Conservation (phyloP, 2,329 filamentous ascomycete genomes). For the Microascus cirrosus region DNA sequence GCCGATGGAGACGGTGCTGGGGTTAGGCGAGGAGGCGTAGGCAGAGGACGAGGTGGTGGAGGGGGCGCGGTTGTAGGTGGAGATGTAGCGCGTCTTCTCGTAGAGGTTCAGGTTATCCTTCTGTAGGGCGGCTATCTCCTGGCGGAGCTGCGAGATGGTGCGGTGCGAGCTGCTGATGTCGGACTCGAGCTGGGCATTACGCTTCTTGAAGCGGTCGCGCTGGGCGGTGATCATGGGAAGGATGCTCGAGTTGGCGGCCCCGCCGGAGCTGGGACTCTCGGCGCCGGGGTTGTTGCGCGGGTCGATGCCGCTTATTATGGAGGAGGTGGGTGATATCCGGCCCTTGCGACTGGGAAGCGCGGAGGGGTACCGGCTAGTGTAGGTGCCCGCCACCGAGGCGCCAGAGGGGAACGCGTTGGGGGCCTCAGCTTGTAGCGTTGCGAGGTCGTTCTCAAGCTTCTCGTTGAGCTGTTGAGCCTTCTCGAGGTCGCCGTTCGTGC, state of each 20-base stretch:
- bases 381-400: conserved; percentile 87
- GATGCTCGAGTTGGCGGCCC: conserved; percentile 51
- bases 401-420: conserved; percentile 78
- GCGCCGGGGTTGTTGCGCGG: conserved; percentile 41
- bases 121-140: conserved; percentile 84
- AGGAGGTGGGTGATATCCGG: conserved; percentile 79
- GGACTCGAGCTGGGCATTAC: conserved; percentile 80
- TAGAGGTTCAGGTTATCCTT: conserved; percentile 95
- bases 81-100: conserved; percentile 95
- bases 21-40: conserved; percentile 63
- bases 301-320: conserved; percentile 96
- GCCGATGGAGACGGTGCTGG: conserved; percentile 55
- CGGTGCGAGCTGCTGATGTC: conserved; percentile 79
- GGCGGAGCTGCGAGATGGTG: conserved; percentile 72
- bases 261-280: conserved; percentile 38
- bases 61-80: conserved; percentile 70
- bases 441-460: conserved; percentile 84
- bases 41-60: conserved; percentile 51
- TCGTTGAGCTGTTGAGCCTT: conserved; percentile 74
- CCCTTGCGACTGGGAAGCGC: conserved; percentile 51
- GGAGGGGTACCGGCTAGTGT: conserved; percentile 68
- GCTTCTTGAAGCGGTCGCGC: conserved; percentile 95
- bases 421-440: conserved; percentile 75
- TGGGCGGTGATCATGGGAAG: conserved; percentile 97
- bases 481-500: conserved; percentile 76